Evolutionary conservation across 176 grass and related monocot genomes (phyloP).

Genomic region (Ampelocalamus luodianensis): DNA sequence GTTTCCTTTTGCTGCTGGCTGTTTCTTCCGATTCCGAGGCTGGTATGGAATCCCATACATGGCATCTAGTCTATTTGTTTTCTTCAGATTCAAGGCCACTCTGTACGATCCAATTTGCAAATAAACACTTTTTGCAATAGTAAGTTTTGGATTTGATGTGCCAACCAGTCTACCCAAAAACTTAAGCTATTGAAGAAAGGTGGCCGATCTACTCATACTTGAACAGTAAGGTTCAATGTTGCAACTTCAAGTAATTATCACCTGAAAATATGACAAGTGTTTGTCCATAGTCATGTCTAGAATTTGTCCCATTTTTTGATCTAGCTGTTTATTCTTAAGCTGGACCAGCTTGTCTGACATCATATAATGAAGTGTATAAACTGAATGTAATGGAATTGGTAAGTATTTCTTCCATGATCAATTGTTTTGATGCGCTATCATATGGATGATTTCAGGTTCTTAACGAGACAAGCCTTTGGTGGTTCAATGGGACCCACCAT

Average conservation of each 20-base stretch:
- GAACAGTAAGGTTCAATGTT: not conserved
- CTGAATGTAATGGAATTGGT: not conserved
- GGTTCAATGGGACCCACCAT: conserved; percentile 78
- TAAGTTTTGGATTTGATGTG: not conserved
- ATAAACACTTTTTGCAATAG: not conserved
- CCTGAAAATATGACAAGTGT: not conserved
- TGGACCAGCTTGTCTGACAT: not conserved
- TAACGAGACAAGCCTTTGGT: conserved; percentile 96
- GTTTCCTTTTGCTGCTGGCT: too few relatives aligned
- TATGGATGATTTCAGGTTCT: conserved; percentile 67
- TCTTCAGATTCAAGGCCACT: not conserved
- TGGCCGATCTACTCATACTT: not conserved
- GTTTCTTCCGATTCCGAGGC: too few relatives aligned
- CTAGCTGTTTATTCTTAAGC: not conserved
- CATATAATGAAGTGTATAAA: not conserved
- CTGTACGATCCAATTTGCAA: not conserved
- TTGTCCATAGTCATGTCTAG: not conserved
- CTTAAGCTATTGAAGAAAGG: not conserved
- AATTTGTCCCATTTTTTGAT: not conserved
- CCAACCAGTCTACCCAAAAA: not conserved
- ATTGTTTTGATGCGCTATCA: not conserved
- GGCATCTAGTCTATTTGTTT: not conserved
- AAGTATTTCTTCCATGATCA: not conserved
- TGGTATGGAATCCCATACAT: too few relatives aligned
- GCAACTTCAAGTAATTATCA: not conserved